These are phyloP conservation scores for Fusarium sp. DNA, from an alignment of 2,329 filamentous ascomycete genomes.

Conservation along the genomic window DNA sequence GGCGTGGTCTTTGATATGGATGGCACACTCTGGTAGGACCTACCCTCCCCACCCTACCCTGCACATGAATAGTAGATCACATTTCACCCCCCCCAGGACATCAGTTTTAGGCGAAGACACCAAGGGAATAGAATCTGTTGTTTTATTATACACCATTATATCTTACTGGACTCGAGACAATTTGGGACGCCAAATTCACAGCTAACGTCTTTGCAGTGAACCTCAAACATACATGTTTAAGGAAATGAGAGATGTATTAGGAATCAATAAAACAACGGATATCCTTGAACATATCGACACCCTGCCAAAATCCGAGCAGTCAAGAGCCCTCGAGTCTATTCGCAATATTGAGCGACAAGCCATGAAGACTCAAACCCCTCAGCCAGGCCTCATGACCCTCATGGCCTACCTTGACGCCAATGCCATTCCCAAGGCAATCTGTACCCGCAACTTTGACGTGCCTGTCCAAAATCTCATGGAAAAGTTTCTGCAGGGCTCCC, in stretches of 20 bases:
- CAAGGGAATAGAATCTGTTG: neutral
- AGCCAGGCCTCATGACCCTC: slow-evolving; percentile 80
- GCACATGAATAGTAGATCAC: neutral
- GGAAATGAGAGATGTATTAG: slow-evolving; percentile 82
- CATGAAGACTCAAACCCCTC: slow-evolving; percentile 83
- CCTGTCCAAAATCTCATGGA: slow-evolving; percentile 80
- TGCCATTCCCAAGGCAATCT: slow-evolving; percentile 82
- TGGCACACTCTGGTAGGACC: slow-evolving; percentile 86
- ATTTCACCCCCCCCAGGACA: neutral
- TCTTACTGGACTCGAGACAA: neutral
- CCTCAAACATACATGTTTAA: slow-evolving; percentile 97
- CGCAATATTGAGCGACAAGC: slow-evolving; percentile 82
- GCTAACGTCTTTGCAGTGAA: slow-evolving; percentile 64
- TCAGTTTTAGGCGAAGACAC: neutral
- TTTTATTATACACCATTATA: neutral
- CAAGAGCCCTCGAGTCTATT: slow-evolving; percentile 77
- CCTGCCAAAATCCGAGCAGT: slow-evolving; percentile 71
- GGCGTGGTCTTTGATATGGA: slow-evolving; percentile 92
- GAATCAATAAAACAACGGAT: slow-evolving; percentile 78
- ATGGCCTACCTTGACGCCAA: slow-evolving; percentile 84
- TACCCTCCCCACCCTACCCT: slow-evolving; percentile 25
- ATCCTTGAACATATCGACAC: slow-evolving; percentile 90
- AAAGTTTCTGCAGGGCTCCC: slow-evolving; percentile 76
- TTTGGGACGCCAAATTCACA: neutral
- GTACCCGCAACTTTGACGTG: slow-evolving; percentile 91